Percentiles rank a stretch among this genome's conserved stretches.
phyloP scores from a whole-genome alignment of 768 basidiomycete genomes.

The Symmetrospora coprosmae region DNA sequence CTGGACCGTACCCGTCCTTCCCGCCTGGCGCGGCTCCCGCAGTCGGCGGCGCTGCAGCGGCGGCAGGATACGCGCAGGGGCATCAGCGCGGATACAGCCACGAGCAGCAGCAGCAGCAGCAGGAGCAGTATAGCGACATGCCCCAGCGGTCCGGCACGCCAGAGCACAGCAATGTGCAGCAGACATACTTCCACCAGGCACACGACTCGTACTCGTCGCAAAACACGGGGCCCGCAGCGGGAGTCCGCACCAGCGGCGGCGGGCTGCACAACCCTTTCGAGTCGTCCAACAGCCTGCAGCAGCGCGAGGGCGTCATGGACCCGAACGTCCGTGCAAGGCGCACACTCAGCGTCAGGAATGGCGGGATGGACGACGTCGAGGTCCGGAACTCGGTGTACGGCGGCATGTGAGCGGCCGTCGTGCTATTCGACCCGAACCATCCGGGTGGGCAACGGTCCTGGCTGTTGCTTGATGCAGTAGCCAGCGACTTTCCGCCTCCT shows the following conservation, averaged over 20 bases:
- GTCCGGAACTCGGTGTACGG: slow-evolving; percentile 11
- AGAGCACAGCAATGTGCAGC: slow-evolving; percentile 11
- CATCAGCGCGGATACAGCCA: neutral
- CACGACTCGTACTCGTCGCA: slow-evolving; percentile 9
- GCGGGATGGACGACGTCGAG: neutral
- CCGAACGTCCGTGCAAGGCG: slow-evolving; percentile 1
- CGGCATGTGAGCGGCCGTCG: slow-evolving; percentile 22
- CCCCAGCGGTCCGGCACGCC: slow-evolving; percentile 7
- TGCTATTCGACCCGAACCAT: no score
- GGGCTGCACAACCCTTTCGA: no score
- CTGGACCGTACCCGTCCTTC: slow-evolving; percentile 6
- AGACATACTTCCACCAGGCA: slow-evolving; percentile 18
- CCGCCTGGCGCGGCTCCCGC: neutral
- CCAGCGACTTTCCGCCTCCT: no score
- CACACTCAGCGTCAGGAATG: slow-evolving; percentile 22
- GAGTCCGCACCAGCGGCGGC: no score
- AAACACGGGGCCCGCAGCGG: no score
- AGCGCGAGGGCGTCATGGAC: neutral
- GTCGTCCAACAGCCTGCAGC: no score
- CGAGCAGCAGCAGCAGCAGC: neutral
- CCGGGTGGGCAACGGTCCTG: no score
- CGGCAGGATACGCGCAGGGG: neutral
- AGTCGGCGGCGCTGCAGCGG: neutral
- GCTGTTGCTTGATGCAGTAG: no score
- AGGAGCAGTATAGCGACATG: neutral